Base-by-base conservation (phyloP, 495 filamentous ascomycete genomes). In the Thozetella sp. region DNA sequence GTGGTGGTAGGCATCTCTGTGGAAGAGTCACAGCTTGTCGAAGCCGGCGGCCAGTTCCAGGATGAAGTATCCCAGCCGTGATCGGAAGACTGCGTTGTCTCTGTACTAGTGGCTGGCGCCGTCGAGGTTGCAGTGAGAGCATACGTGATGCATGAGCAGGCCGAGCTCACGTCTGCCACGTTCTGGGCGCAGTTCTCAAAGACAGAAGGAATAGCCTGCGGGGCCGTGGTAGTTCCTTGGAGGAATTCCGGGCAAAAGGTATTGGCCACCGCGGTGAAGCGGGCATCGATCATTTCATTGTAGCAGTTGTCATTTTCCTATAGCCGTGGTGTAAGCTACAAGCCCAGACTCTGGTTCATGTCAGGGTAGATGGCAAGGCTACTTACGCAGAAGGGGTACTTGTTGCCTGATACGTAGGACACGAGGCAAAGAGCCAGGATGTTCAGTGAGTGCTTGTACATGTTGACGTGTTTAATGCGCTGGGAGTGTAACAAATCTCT, bases 61-160 rank as follows among this genome's bases (percentile, higher is more conserved):
- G 51, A 46, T 19, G 30, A 30, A 40, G 55, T 37, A 48, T 43
- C 34, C 11, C 51, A 37, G 54, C 45, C 17, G 22, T 13, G 24
- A 37, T 58, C 51, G 55, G 50, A n/a, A 17, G 11, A 26, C 24
- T 13, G 26, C 17, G 51, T 23, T 60, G 43, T 40, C 20, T 23
- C 53, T 37, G 54, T 43, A 25, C 24, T 45, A 30, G 51, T 51
- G 25, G 57, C 30, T n/a, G 56, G 56, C 24, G 25, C 30, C 51
- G 58, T 55, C 3, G 22, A 26, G 19, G 63, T 65, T 26, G 59
- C 19, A 9, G 67, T 61, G 25, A 63, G 51, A 13, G 62, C 61
- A 59, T 73, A 75, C 51, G 67, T 67, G 60, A 75, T 63, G 65
- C 72, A 75, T 34, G 71, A 73, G 67, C 72, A 75, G 46, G 71